These are phyloP conservation scores for Rhododendron williamsianum DNA, from an alignment of 148 eudicot genomes.

Conservation along the genomic window DNA sequence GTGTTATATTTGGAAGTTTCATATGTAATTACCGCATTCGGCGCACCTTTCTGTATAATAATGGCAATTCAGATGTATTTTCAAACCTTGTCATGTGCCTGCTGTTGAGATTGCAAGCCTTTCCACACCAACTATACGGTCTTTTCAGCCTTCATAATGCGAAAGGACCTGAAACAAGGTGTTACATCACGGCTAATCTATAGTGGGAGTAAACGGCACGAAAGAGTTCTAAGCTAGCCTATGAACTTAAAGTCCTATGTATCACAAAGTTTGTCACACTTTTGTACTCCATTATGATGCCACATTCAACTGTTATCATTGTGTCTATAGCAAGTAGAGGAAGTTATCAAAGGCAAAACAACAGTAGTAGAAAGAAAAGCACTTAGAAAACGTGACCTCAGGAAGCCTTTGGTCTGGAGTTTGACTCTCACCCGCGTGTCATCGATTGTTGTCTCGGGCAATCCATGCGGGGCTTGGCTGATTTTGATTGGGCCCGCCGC, in stretches of 20 bases:
- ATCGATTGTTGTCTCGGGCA: neutral
- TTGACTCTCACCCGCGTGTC: neutral
- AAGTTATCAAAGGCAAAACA: neutral
- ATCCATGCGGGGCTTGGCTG: neutral
- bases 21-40: neutral
- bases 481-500: neutral
- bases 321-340: neutral
- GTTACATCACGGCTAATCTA: conserved; percentile 2
- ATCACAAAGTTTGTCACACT: neutral
- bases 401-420: neutral
- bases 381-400: neutral
- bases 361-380: neutral
- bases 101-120: neutral
- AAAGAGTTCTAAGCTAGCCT: neutral
- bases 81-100: neutral
- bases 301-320: neutral
- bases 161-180: neutral
- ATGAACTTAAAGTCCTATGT: neutral
- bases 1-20: neutral
- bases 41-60: neutral
- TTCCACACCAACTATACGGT: conserved; percentile 11
- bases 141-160: neutral
- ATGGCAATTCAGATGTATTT: neutral
- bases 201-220: neutral
- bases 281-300: neutral